These are phyloP conservation scores for Gonium pectorale DNA, from an alignment of 139 green algal genomes.

Conservation along the genomic window DNA sequence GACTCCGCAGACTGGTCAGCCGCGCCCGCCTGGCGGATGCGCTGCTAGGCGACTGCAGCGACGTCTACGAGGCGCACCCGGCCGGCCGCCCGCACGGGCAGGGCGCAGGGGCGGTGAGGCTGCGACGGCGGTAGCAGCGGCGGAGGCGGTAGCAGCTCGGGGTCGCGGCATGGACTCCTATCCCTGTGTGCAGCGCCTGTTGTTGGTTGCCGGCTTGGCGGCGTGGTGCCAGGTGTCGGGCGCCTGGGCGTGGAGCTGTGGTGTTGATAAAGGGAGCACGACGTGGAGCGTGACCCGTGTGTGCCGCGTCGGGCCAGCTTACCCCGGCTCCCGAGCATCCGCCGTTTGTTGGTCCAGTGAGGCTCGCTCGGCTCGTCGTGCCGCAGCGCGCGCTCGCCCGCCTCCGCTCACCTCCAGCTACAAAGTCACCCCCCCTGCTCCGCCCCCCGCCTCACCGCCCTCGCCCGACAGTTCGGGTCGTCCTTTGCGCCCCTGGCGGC, in stretches of 20 bases:
- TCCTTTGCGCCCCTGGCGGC: not conserved
- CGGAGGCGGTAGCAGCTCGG: not conserved
- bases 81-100: no score
- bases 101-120: not conserved
- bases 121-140: not conserved
- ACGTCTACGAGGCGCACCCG: not conserved
- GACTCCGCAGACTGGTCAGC: not conserved
- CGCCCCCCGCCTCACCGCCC: not conserved
- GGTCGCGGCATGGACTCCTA: not conserved
- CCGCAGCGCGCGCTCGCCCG: not conserved
- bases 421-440: not conserved
- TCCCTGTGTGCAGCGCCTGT: not conserved
- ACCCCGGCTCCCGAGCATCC: no score
- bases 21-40: not conserved
- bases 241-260: no score
- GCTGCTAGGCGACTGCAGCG: not conserved
- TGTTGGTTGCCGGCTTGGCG: not conserved
- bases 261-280: no score
- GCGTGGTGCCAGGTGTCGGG: not conserved
- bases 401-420: not conserved
- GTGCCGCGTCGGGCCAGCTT: no score
- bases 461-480: not conserved
- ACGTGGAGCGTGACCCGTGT: no score
- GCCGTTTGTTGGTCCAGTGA: no score
- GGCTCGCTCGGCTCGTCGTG: not conserved